Evolutionary conservation across 1,284 basidiomycete species (phyloP), one percentile per base, ranked within the genome.

Genomic region (Microbotryum violaceum): DNA sequence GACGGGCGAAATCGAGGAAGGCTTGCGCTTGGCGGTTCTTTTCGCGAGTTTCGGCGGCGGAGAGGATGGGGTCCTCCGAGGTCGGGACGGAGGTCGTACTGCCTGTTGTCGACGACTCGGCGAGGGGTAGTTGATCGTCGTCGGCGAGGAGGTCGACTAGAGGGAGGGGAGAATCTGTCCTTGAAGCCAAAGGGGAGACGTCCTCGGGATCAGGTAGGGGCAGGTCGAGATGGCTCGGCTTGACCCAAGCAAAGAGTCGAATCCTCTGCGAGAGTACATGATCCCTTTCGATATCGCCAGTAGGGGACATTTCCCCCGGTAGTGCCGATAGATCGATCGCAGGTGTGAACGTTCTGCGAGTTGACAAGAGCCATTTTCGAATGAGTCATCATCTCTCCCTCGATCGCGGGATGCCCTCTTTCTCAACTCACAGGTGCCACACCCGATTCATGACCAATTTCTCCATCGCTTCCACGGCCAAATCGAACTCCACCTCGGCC

Each of bases 381-480:
- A 18, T 18, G 12, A 10, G 31, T 21, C 14, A 18, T 47, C 20
- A 7, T 47, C 2, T 2, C 21, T 47, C 46, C 10, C 3, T 10
- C 9, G 37, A 20, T 2, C 9, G 51, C 27, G 18, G 45, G 45
- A 23, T 5, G 4, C 31, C 3, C 10, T 2, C 3, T 16, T 2
- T 14, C 37, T 16, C 37, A 27, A 50, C 70, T 61, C 49, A 73
- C 72, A 73, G 50, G 50, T 77, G 91, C 76, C 96, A 97, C 58
- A 97, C 79, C 54, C 93, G 81, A 72, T 98, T 99, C 96, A 98
- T 98, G 70, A 98, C 91, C 12, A 98, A 83, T 77, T 98, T 98
- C 81, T 98, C 94, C 91, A 98, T 97, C 56, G 92, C 93, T 77
- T 98, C 94, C 78, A 91, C 84, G 0, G 93, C 91, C 70, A 97